Conservation (phyloP, 257 asterid genomes). For the Solanum clarkiae region DNA sequence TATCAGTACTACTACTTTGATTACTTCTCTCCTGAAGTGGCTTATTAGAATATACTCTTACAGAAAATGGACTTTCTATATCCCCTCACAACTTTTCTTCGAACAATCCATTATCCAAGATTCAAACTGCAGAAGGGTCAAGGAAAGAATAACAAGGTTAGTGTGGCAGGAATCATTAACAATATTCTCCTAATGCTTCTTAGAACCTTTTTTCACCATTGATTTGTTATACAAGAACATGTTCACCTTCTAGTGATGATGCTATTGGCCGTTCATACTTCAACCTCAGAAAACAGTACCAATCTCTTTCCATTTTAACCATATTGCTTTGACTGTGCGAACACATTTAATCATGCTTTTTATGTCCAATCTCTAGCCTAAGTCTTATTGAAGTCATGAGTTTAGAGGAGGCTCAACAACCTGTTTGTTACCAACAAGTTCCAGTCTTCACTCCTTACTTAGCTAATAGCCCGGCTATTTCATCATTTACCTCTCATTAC, state of each 20-base stretch:
- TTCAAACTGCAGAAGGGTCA: not conserved
- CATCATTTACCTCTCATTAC: not conserved
- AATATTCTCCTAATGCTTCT: not conserved
- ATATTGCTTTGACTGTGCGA: not conserved
- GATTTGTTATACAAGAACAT: not conserved
- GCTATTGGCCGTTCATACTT: not conserved
- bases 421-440: not conserved
- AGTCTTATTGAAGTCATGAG: not conserved
- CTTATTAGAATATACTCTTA: not conserved
- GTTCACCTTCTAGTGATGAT: not conserved
- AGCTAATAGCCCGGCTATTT: not conserved
- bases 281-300: not conserved
- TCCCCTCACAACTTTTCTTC: not conserved
- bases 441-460: not conserved
- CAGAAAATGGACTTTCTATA: not conserved
- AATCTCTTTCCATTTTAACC: not conserved
- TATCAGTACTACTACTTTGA: not conserved
- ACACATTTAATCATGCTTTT: not conserved
- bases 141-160: not conserved
- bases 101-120: not conserved
- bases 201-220: not conserved
- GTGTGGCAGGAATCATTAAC: not conserved
- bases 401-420: not conserved
- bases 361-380: not conserved
- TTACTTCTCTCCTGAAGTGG: not conserved